These are phyloP conservation scores for Candida saitoana DNA, from an alignment of 805 yeast genomes.

Conservation along the genomic window DNA sequence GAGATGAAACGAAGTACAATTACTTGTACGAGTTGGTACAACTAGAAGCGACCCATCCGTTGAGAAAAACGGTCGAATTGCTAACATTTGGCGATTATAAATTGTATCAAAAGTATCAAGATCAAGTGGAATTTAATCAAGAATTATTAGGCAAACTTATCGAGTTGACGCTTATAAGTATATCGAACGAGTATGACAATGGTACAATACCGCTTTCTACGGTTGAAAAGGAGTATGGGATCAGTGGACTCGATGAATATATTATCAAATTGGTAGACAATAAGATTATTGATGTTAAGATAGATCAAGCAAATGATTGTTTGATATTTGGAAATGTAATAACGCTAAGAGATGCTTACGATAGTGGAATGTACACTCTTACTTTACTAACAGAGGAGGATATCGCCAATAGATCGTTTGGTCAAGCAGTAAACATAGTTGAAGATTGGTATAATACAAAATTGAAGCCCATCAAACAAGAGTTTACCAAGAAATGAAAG, in stretches of 20 bases:
- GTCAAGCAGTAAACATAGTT: constrained; percentile 15
- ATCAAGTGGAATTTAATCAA: constrained; percentile 13
- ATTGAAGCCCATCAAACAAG: constrained; percentile 10
- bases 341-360: constrained; percentile 30
- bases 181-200: constrained; percentile 7
- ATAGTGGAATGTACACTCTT: constrained; percentile 17
- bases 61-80: constrained; percentile 21
- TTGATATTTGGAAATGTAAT: constrained; percentile 16
- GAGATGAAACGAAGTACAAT: constrained; percentile 1
- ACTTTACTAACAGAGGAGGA: constrained; percentile 23
- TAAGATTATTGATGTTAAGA: constrained; percentile 19
- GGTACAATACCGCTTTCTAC: constrained; percentile 9
- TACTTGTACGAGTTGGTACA: constrained; percentile 2
- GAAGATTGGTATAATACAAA: constrained; percentile 21
- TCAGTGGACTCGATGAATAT: constrained; percentile 14
- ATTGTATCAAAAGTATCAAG: constrained; percentile 19
- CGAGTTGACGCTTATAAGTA: constrained; percentile 23
- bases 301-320: constrained; percentile 21
- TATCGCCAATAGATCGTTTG: constrained; percentile 16
- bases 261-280: constrained; percentile 25
- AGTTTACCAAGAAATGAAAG: constrained; percentile 6
- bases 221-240: constrained; percentile 14
- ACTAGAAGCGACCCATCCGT: constrained; percentile 17
- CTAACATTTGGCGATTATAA: constrained; percentile 34
- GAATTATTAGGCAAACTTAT: constrained; percentile 20